Evolutionary conservation across 148 eudicot genomes (phyloP).

Genomic region (Vaccinium corymbosum): DNA sequence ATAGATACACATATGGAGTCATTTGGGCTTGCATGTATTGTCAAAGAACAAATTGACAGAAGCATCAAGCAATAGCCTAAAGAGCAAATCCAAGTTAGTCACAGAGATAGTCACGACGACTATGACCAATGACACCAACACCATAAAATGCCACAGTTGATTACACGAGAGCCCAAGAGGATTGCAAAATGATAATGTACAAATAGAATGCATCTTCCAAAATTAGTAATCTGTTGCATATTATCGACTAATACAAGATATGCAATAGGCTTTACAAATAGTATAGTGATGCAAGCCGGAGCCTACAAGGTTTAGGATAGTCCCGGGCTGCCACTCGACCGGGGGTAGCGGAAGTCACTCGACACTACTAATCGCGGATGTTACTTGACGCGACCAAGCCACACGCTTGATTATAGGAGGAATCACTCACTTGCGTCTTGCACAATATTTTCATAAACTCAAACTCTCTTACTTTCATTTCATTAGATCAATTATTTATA

Average conservation of each 20-base stretch:
- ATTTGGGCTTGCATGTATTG: background rate
- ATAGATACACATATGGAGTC: no score
- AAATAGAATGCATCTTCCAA: background rate
- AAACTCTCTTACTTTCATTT: no score
- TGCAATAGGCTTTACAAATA: background rate
- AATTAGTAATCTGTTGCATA: background rate
- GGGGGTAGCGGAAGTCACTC: no score
- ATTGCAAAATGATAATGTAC: background rate
- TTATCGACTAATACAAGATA: background rate
- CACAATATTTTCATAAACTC: no score
- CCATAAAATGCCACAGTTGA: background rate
- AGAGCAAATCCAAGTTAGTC: background rate
- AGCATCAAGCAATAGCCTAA: conserved; percentile 1
- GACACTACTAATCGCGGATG: no score
- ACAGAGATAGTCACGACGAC: background rate
- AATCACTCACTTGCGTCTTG: no score
- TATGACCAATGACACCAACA: background rate
- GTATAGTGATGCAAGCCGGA: background rate
- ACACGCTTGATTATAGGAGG: no score
- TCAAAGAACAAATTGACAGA: background rate
- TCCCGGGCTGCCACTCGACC: no score
- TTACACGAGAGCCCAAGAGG: background rate
- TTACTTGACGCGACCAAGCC: no score
- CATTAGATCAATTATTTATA: no score
- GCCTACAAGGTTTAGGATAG: no score